Base-by-base conservation (phyloP, 768 basidiomycete species). In the Candolleomyces aberdarensis region DNA sequence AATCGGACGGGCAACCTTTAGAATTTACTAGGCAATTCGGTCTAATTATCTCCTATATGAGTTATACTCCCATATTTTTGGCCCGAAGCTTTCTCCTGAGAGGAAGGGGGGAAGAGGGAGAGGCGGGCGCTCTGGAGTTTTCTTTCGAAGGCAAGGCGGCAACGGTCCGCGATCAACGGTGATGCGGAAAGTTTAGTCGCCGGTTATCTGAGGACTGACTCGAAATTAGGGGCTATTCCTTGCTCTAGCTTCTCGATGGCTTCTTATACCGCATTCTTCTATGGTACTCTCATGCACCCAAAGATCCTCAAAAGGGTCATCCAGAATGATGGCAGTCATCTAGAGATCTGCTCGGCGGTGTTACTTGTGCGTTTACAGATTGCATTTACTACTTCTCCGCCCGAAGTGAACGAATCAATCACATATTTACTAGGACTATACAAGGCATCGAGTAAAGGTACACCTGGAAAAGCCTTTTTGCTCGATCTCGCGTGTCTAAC, bases 281-380 rank as follows among this genome's bases (percentile, higher is more conserved):
- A 96, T 72, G 96, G 96, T 13, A 96, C 92, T 0, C 77, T 98
- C 20, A 86, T 96, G 80, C 92, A 95, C 67, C 94, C 94, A 6
- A 83, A 83, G 54, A 89, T 98, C 67, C 76, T 97, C 43, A 83
- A 78, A 60, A 78, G 87, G 19, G 94, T 97, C 7, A 85, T 97
- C 48, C 79, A 79, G 7, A 86, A 91, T 66, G 77, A 85, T 49
- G 91, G 88, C 8, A 66, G 74, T 8, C 77, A 86, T 63, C 78
- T 96, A 2, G 69, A 83, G 56, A 82, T 91, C 49, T 85, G 86
- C 62, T 87, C 91, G 43, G 94, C 93, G 5, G 69, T 95, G 7
- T 71, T 97, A 8, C 75, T 83, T 68, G 93, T 93, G 63, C 69
- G 85, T 70, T 31, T 8, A 26, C 26, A 26, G n/a, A 20, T 51